A percentile compares a stretch with the other conserved stretches of the same genome.
Evolutionary conservation across 2,329 filamentous ascomycete genomes (phyloP).

Genomic region (Diplodia sapinea): DNA sequence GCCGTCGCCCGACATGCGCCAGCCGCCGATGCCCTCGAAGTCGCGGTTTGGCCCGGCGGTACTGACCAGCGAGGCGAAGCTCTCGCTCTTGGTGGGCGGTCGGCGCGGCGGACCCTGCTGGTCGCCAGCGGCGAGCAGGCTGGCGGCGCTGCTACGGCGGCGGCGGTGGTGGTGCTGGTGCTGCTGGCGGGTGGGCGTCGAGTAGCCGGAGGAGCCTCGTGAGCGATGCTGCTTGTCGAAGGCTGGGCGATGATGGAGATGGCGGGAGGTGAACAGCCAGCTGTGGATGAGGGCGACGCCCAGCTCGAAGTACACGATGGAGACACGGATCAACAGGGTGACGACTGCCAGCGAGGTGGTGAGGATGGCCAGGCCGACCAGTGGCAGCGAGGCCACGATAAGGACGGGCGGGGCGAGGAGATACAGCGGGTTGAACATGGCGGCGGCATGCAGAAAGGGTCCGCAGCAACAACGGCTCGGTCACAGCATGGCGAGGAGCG

Average conservation of each 20-base stretch:
- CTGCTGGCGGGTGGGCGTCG: constrained; percentile 10
- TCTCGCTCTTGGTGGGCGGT: constrained; percentile 42
- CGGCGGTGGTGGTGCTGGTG: constrained; percentile 28
- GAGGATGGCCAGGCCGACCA: constrained; percentile 47
- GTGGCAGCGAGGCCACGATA: constrained; percentile 47
- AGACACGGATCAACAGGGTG: constrained; percentile 48
- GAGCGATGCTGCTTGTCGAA: constrained; percentile 34
- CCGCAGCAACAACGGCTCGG: constrained; percentile 13
- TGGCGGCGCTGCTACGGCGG: constrained; percentile 31
- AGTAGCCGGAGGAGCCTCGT: constrained; percentile 32
- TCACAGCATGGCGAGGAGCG: constrained; percentile 17
- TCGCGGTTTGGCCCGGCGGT: constrained; percentile 45
- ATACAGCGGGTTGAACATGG: constrained; percentile 37
- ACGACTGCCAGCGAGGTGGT: constrained; percentile 49
- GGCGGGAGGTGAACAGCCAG: constrained; percentile 39
- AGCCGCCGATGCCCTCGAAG: constrained; percentile 53
- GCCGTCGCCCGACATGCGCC: constrained; percentile 45
- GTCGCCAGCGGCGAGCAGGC: constrained; percentile 29
- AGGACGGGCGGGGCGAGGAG: constrained; percentile 46
- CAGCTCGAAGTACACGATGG: constrained; percentile 52
- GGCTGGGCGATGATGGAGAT: constrained; percentile 31
- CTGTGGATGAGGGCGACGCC: constrained; percentile 47
- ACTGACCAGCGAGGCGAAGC: constrained; percentile 44
- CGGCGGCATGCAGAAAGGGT: constrained; percentile 4
- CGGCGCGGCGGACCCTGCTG: constrained; percentile 29